phyloP scores from a whole-genome alignment of 2,329 filamentous ascomycete species.

The Alternaria postmessia region DNA sequence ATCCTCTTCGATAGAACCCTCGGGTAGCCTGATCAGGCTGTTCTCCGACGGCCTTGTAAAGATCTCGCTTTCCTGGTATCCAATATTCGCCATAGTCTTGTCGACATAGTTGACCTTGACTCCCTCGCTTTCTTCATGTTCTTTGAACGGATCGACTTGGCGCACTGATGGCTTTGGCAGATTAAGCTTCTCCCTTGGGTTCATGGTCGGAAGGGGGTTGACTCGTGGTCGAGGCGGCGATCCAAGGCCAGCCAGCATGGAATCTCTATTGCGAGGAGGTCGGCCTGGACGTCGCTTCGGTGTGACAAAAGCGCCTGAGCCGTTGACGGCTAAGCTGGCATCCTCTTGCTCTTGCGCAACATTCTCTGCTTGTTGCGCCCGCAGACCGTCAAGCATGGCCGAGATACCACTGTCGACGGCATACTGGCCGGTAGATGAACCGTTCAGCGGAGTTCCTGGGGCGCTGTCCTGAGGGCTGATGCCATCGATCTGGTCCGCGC shows the following conservation, averaged over 20 bases:
- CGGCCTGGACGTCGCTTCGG: conserved; percentile 68
- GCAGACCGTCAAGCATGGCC: conserved; percentile 45
- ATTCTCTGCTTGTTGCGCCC: conserved; percentile 40
- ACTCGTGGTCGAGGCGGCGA: conserved; percentile 70
- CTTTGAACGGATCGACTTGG: conserved; percentile 77
- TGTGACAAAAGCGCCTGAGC: conserved; percentile 40
- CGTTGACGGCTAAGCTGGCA: conserved; percentile 18
- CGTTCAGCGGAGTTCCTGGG: conserved; percentile 54
- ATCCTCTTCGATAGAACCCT: conserved; percentile 70
- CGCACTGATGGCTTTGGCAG: conserved; percentile 79
- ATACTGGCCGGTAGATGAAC: conserved; percentile 38
- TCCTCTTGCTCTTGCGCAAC: conserved; percentile 34
- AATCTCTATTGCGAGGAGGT: conserved; percentile 69
- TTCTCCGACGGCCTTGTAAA: conserved; percentile 77
- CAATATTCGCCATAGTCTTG: conserved; percentile 93
- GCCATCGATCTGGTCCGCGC: conserved; percentile 85
- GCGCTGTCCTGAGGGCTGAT: conserved; percentile 58
- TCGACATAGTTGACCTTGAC: conserved; percentile 93
- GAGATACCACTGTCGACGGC: conserved; percentile 47
- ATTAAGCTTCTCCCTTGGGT: conserved; percentile 80
- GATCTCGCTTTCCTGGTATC: conserved; percentile 93
- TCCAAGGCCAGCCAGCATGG: conserved; percentile 67
- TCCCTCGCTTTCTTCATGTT: conserved; percentile 84
- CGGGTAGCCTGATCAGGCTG: conserved; percentile 70
- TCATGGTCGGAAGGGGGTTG: conserved; percentile 79